Evolutionary conservation across 495 filamentous ascomycete species (phyloP).

Genomic region (Zalerion maritima): DNA sequence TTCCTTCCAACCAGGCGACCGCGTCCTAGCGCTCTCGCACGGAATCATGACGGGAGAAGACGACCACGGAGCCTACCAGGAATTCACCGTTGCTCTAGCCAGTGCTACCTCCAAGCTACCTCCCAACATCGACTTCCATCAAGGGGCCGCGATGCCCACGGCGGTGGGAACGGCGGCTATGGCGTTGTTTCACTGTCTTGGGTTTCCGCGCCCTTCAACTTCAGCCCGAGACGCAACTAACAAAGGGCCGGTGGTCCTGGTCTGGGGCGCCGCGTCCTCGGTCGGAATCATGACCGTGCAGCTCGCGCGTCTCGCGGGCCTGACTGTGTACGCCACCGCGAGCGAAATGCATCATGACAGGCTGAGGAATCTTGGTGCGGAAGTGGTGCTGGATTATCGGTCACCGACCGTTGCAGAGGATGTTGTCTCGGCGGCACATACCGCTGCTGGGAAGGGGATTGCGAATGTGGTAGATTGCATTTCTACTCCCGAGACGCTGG

Average conservation of each 20-base stretch:
- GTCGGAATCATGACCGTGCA: slow-evolving; percentile 30
- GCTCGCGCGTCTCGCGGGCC: slow-evolving; percentile 24
- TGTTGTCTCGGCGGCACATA: slow-evolving; percentile 30
- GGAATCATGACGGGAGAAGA: slow-evolving; percentile 14
- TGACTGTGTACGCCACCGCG: slow-evolving; percentile 34
- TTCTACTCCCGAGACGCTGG: too few species aligned
- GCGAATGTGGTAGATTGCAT: too few species aligned
- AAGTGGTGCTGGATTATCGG: slow-evolving; percentile 36
- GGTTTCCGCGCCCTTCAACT: slow-evolving; percentile 8
- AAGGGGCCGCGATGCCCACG: slow-evolving; percentile 31
- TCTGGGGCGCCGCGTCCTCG: slow-evolving; percentile 37
- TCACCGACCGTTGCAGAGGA: slow-evolving; percentile 24
- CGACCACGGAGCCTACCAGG: slow-evolving; percentile 30
- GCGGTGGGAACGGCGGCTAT: slow-evolving; percentile 23
- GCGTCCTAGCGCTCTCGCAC: slow-evolving; percentile 27
- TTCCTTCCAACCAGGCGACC: slow-evolving; percentile 20
- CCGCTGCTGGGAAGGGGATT: too few species aligned
- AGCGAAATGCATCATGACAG: slow-evolving; percentile 28
- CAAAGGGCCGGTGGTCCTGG: slow-evolving; percentile 19
- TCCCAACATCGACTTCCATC: slow-evolving; percentile 23
- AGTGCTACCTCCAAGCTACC: slow-evolving; percentile 21
- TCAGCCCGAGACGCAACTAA: slow-evolving; percentile 7
- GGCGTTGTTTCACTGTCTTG: slow-evolving; percentile 19
- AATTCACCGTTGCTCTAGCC: slow-evolving; percentile 22
- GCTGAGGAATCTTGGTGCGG: slow-evolving; percentile 31